Evolutionary conservation across 2,329 filamentous ascomycete genomes (phyloP).

Genomic region (Diaporthe longicolla): DNA sequence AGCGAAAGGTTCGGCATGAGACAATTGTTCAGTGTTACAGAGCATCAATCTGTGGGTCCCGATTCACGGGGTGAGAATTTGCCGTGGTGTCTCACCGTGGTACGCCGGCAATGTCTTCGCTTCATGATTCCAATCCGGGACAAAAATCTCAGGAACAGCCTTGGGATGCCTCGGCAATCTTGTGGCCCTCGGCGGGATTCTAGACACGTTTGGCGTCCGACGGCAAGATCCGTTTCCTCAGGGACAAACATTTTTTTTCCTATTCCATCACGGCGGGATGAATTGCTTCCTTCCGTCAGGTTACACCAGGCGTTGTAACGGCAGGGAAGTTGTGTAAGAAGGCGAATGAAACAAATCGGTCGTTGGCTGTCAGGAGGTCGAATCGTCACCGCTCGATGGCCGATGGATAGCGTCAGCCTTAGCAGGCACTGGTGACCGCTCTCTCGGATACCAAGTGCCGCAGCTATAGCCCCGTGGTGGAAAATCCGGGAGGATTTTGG

Average conservation of each 20-base stretch:
- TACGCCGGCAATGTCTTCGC: background rate
- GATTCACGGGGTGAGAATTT: background rate
- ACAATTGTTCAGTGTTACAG: no score
- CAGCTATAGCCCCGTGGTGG: background rate
- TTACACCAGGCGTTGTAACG: background rate
- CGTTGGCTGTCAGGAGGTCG: conserved; percentile 2
- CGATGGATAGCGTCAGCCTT: background rate
- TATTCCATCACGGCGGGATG: background rate
- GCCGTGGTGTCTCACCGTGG: background rate
- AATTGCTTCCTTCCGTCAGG: background rate
- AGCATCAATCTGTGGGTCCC: background rate
- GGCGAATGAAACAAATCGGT: background rate
- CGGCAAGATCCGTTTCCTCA: background rate
- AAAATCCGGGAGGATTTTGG: background rate
- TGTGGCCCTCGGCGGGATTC: background rate
- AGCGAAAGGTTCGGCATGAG: background rate
- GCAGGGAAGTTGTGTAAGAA: conserved; percentile 3
- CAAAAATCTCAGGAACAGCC: no score
- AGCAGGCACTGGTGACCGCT: conserved; percentile 1
- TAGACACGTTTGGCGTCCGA: background rate
- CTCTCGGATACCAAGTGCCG: conserved; percentile 11
- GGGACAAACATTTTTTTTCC: background rate
- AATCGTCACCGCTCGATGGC: conserved; percentile 7
- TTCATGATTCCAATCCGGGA: background rate
- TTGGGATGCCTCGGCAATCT: background rate